A percentile compares a stretch with the other conserved stretches of the same genome.
Evolutionary conservation across 192 early-diverging fungal genomes (phyloP).

Genomic region (Geosiphon pyriformis): DNA sequence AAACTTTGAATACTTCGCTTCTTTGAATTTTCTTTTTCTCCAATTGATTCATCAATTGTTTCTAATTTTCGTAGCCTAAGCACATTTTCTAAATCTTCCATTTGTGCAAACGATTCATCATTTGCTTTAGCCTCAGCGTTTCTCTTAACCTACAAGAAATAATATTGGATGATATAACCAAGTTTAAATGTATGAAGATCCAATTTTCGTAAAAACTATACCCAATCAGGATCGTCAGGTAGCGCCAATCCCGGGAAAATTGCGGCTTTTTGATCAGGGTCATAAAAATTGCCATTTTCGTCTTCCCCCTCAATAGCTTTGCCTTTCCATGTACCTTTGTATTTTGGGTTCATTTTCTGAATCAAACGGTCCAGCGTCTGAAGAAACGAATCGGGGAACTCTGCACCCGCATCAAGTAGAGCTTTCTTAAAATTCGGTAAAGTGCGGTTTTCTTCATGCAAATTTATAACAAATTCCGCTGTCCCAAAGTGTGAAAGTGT

Average conservation of each 20-base stretch:
- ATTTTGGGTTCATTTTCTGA: conserved; percentile 69
- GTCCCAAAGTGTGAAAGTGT: conserved; percentile 24
- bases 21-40: conserved; percentile 30
- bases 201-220: no score
- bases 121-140: conserved; percentile 44
- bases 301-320: conserved; percentile 4
- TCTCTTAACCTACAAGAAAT: no score
- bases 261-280: conserved; percentile 50
- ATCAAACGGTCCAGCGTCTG: conserved; percentile 85
- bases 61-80: conserved; percentile 21
- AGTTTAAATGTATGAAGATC: no score
- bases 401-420: conserved; percentile 67
- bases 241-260: conserved; percentile 78
- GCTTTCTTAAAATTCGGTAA: conserved; percentile 61
- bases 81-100: conserved; percentile 45
- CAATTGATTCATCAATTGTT: conserved; percentile 22
- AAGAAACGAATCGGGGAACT: conserved; percentile 80
- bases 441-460: conserved; percentile 67
- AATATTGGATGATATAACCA: no score
- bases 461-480: conserved; percentile 88
- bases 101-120: conserved; percentile 51
- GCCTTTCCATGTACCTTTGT: conserved; percentile 22
- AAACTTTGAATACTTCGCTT: conserved; percentile 29
- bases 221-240: conserved; percentile 45
- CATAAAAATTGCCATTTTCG: not conserved